These are phyloP conservation scores for Pezicula radicicola DNA, from an alignment of 2,329 filamentous ascomycete species.

Conservation along the genomic window DNA sequence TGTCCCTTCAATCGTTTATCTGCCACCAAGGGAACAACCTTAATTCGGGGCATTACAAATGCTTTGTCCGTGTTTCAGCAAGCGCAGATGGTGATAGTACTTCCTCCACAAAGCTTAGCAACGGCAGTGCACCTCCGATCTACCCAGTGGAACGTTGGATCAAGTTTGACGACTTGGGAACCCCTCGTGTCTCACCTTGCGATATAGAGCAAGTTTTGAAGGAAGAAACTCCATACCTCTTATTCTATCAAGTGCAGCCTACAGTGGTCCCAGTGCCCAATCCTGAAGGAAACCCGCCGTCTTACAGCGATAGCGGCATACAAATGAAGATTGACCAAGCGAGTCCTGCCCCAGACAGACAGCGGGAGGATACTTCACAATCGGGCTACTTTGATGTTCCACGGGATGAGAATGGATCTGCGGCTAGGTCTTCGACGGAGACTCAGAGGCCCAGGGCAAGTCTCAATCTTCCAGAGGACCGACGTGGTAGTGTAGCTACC, in stretches of 20 bases:
- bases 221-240: slow-evolving; percentile 87
- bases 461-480: slow-evolving; percentile 43
- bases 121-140: slow-evolving; percentile 50
- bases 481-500: slow-evolving; percentile 47
- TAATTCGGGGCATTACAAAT: slow-evolving; percentile 87
- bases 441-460: slow-evolving; percentile 45
- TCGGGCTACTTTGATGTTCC: slow-evolving; percentile 44
- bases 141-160: slow-evolving; percentile 80
- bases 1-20: slow-evolving; percentile 86
- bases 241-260: slow-evolving; percentile 94
- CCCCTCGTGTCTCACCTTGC: slow-evolving; percentile 71
- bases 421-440: slow-evolving; percentile 54
- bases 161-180: slow-evolving; percentile 81
- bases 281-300: slow-evolving; percentile 49
- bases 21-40: slow-evolving; percentile 87
- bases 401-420: slow-evolving; percentile 36
- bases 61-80: slow-evolving; percentile 74
- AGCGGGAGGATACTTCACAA: slow-evolving; percentile 17
- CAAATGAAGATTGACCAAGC: slow-evolving; percentile 12
- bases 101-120: slow-evolving; percentile 42
- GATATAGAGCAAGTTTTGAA: slow-evolving; percentile 73
- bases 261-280: slow-evolving; percentile 61
- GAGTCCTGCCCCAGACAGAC: slow-evolving; percentile 15
- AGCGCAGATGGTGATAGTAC: slow-evolving; percentile 56
- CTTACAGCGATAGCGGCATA: slow-evolving; percentile 46